Percentiles rank a stretch among this genome's conserved stretches.
These are phyloP conservation scores for Fraxinus quadrangulata DNA, from an alignment of 257 asterid species.

Conservation along the genomic window DNA sequence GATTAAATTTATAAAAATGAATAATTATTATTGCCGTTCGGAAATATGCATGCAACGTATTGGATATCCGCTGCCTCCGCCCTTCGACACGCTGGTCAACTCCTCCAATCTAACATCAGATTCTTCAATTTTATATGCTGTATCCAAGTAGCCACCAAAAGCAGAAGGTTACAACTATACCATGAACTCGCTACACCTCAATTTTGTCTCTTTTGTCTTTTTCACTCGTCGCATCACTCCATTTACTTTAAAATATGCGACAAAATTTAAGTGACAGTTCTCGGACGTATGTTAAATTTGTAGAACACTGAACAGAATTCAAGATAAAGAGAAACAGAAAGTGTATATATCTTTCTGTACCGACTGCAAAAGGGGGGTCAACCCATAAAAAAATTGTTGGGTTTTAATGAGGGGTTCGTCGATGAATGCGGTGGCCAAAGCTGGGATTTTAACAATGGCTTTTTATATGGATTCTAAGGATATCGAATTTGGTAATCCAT, in stretches of 20 bases:
- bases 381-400: background rate
- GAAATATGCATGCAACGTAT: too few relatives aligned
- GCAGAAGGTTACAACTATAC: background rate
- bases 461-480: constrained; percentile 65
- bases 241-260: background rate
- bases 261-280: background rate
- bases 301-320: background rate
- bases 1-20: too few relatives aligned
- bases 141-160: background rate
- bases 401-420: constrained; percentile 35
- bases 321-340: background rate
- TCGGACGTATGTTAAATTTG: background rate
- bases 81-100: background rate
- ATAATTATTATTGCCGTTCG: too few relatives aligned
- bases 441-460: constrained; percentile 43
- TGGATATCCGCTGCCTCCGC: background rate
- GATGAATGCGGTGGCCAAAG: constrained; percentile 45
- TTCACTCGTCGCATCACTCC: background rate
- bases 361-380: constrained; percentile 1
- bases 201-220: background rate
- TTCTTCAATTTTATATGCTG: background rate
- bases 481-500: constrained; percentile 75
- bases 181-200: background rate
- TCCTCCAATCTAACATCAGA: background rate
- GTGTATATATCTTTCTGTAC: background rate